Conservation (phyloP, 176 grass and related monocot species). For the Zizania latifolia region DNA sequence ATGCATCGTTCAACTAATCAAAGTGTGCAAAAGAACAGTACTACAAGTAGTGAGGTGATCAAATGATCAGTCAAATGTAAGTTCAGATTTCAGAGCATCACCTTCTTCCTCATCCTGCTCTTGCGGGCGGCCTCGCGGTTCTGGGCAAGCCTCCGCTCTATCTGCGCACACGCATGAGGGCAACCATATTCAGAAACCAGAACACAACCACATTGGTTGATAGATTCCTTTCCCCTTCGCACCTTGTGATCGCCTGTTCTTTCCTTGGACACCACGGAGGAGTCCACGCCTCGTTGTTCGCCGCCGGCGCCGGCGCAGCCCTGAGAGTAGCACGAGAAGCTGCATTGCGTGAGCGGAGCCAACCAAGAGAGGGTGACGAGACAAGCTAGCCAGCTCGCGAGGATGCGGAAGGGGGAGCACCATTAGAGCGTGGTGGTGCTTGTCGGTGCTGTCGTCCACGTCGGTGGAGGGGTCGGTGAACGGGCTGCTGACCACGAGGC, state of each 20-base stretch:
- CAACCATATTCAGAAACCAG: not conserved
- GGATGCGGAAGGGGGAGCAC: no score
- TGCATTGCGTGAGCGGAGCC: not conserved
- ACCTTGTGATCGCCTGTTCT: conserved; percentile 72
- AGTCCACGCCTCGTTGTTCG: conserved; percentile 34
- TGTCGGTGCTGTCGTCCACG: conserved; percentile 48
- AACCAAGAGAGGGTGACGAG: not conserved
- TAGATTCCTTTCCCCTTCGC: not conserved
- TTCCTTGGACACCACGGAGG: conserved; percentile 45
- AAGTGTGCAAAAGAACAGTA: not conserved
- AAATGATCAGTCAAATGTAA: not conserved
- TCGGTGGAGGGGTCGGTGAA: conserved; percentile 65
- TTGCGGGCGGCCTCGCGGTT: conserved; percentile 87
- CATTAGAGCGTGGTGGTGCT: not conserved
- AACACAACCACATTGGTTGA: not conserved
- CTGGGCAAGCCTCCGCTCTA: conserved; percentile 71
- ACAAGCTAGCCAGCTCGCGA: no score
- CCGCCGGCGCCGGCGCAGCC: not conserved
- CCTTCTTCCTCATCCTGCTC: conserved; percentile 90
- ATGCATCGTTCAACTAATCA: not conserved
- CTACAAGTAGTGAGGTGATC: not conserved
- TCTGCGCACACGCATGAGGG: conserved; percentile 27
- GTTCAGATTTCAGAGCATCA: not conserved
- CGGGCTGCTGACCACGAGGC: conserved; percentile 54
- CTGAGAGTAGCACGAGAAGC: not conserved